Percentiles rank a stretch among this genome's conserved stretches.
These are phyloP conservation scores for Trichoderma atroviride DNA, from an alignment of 2,329 filamentous ascomycete species.

Conservation along the genomic window DNA sequence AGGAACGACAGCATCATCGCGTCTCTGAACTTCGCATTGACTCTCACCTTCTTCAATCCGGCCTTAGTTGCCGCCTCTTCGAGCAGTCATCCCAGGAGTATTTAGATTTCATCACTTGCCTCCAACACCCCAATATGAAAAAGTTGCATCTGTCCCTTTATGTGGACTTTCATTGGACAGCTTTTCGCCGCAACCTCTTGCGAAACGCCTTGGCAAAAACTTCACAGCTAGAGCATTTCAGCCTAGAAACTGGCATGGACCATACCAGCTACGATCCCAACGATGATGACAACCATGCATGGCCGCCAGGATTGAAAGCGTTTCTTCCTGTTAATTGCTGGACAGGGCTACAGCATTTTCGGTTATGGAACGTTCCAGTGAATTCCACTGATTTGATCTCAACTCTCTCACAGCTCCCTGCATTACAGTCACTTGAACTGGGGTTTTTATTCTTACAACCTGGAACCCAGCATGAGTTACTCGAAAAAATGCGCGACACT, in stretches of 20 bases:
- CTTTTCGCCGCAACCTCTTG: background rate
- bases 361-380: conserved; percentile 5
- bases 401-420: background rate
- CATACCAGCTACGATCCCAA: background rate
- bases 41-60: conserved; percentile 34
- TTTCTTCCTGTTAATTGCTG: background rate
- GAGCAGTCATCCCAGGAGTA: conserved; percentile 34
- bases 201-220: background rate
- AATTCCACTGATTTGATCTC: background rate
- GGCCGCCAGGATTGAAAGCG: background rate
- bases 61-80: conserved; percentile 39
- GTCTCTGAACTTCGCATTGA: conserved; percentile 44
- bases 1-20: conserved; percentile 29
- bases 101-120: conserved; percentile 30
- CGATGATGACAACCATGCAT: background rate
- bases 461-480: background rate
- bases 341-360: background rate
- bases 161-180: background rate
- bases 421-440: background rate
- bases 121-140: conserved; percentile 25
- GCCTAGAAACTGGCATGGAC: background rate
- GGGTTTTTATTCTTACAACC: background rate
- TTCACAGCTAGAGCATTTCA: background rate
- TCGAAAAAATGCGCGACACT: background rate
- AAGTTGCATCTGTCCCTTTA: conserved; percentile 7